A percentile compares a stretch with the other conserved stretches of the same genome.
phyloP scores from a whole-genome alignment of 495 filamentous ascomycete species.

The Aspergillus olivimuriae region DNA sequence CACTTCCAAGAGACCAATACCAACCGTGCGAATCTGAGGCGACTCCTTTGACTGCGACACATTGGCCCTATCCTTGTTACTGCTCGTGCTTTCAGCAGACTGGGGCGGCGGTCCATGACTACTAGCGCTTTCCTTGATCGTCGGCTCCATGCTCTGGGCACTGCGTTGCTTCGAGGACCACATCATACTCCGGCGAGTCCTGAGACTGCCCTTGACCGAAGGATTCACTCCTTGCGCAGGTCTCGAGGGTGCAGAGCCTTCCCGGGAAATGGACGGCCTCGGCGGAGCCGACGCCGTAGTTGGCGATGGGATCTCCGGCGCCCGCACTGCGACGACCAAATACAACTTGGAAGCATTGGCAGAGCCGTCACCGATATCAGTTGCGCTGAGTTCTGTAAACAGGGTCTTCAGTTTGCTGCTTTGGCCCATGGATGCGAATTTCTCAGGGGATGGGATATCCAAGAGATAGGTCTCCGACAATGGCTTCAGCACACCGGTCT shows the following conservation, averaged over 20 bases:
- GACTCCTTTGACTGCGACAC: conserved; percentile 37
- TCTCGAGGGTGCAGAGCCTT: conserved; percentile 28
- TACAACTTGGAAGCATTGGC: conserved; percentile 63
- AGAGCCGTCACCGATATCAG: conserved; percentile 75
- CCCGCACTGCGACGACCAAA: conserved; percentile 75
- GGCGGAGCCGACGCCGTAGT: conserved; percentile 18
- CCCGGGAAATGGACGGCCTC: conserved; percentile 29
- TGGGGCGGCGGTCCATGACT: conserved; percentile 38
- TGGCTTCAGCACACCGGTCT: conserved; percentile 52
- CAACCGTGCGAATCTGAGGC: conserved; percentile 60
- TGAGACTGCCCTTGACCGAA: conserved; percentile 37
- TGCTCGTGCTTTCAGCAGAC: conserved; percentile 53
- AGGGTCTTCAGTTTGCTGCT: conserved; percentile 70
- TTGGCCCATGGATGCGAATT: conserved; percentile 49
- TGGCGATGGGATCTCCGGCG: conserved; percentile 48
- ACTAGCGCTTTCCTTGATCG: conserved; percentile 43
- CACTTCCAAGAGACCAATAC: conserved; percentile 75
- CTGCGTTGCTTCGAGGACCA: conserved; percentile 51
- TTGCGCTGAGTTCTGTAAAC: conserved; percentile 74
- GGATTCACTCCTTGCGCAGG: conserved; percentile 20
- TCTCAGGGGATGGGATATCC: conserved; percentile 68
- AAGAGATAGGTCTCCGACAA: conserved; percentile 79
- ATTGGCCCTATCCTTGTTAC: conserved; percentile 38
- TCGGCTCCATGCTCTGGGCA: conserved; percentile 21
- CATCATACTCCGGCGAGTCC: conserved; percentile 73